These are phyloP conservation scores for Escallonia herrerae DNA, from an alignment of 129 eudicot genomes.

Conservation along the genomic window DNA sequence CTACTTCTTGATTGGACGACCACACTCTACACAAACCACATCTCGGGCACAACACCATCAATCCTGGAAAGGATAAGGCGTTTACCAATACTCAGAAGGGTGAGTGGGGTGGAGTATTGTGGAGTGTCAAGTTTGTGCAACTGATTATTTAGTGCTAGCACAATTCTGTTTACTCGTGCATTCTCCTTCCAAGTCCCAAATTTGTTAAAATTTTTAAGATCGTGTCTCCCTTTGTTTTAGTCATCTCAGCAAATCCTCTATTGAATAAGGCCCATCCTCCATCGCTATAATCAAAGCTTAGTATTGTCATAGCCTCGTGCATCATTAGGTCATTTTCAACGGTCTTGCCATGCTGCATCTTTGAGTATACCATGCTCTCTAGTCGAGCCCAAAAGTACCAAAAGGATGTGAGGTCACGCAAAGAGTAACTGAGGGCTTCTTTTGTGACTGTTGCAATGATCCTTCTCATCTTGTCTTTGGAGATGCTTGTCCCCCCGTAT, in stretches of 20 bases:
- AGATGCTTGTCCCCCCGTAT: slow-evolving; percentile 66
- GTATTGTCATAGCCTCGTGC: slow-evolving; percentile 63
- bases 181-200: slow-evolving; percentile 47
- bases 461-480: slow-evolving; percentile 48
- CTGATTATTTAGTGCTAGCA: slow-evolving; percentile 48
- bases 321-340: slow-evolving; percentile 45
- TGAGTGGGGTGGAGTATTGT: slow-evolving; percentile 46
- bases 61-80: slow-evolving; percentile 74
- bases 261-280: slow-evolving; percentile 75
- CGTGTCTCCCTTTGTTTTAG: slow-evolving; percentile 50
- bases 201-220: slow-evolving; percentile 21
- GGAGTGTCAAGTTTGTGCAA: slow-evolving; percentile 43
- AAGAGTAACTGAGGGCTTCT: slow-evolving; percentile 43
- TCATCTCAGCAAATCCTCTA: slow-evolving; percentile 39
- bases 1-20: slow-evolving; percentile 74
- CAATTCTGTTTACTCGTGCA: slow-evolving; percentile 49
- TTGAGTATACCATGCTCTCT: slow-evolving; percentile 90
- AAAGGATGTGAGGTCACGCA: slow-evolving; percentile 50
- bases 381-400: slow-evolving; percentile 96
- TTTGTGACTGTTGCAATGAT: slow-evolving; percentile 29
- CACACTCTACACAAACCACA: slow-evolving; percentile 85
- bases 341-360: slow-evolving; percentile 56
- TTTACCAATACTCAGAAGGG: too few species aligned
- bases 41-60: slow-evolving; percentile 74
- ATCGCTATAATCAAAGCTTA: slow-evolving; percentile 70